Evolutionary conservation across 1,139 yeast genomes (phyloP), one percentile per base, ranked within the genome.

Genomic region (Nematodospora anomalae): DNA sequence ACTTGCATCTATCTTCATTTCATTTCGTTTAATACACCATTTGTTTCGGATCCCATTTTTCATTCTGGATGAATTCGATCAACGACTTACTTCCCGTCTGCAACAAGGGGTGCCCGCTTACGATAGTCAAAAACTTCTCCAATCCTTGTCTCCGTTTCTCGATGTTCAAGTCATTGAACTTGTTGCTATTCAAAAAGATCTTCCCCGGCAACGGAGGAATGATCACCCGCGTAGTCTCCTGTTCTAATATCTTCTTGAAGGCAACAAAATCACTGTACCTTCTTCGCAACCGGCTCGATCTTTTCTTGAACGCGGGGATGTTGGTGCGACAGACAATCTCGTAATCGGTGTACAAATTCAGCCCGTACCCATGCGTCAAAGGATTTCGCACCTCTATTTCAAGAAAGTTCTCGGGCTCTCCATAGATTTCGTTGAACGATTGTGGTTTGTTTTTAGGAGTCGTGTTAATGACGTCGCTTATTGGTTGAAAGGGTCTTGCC

Each of bases 131-230:
- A 60, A 94, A 92, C 53, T 78, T 77, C 56, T 89, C 96, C 35
- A 92, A 69, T 0, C 96, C 97, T 47, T 75, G 80, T 41, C 96
- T 70, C 50, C 98, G 73, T 41, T 79, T 80, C 52, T 88, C 96
- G 42, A 92, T 88, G 41, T 84, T 84, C 33, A 85, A 82, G 43
- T 87, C 95, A 41, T 81, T 80, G 58, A 90, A 90, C 45, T 95
- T 73, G 55, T 85, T 79, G 32, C 70, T 73, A 33, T 80, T 77
- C 30, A 88, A 75, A 14, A 75, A 54, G n/a, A 76, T 74, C 56
- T 90, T 92, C 11, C 96, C 96, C 0, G 98, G 98, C 33, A 92
- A 68, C 23, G 81, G 76, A 1, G 97, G 97, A 22, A 92, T 82
- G 26, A 86, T 76, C 12, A 92, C 96, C 35, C 89, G 60, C 2